Conservation (phyloP, 768 basidiomycete genomes). For the Lentinula aciculospora region DNA sequence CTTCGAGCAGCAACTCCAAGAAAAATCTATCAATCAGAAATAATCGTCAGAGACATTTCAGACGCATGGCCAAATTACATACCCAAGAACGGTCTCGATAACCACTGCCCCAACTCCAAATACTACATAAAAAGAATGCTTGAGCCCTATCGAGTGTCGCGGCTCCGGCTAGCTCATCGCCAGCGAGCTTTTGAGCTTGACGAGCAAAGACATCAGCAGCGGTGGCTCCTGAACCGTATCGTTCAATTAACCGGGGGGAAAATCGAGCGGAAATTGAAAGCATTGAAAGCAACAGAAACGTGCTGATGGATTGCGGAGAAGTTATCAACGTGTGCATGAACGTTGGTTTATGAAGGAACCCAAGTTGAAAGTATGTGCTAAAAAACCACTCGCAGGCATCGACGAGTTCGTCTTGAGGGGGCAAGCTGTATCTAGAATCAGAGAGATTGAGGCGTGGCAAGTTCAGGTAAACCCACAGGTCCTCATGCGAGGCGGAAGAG, state of each 20-base stretch:
- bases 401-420: constrained; percentile 9
- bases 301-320: constrained; percentile 6
- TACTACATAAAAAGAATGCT: constrained; percentile 11
- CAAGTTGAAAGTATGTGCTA: constrained; percentile 11
- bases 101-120: constrained; percentile 12
- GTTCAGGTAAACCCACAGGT: constrained; percentile 2
- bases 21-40: constrained; percentile 1
- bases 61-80: neutral
- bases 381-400: constrained; percentile 13
- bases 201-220: constrained; percentile 10
- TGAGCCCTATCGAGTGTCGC: constrained; percentile 10
- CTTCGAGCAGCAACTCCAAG: constrained; percentile 11
- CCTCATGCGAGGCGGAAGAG: neutral
- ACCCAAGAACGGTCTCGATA: constrained; percentile 10
- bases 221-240: constrained; percentile 4
- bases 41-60: neutral
- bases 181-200: constrained; percentile 9
- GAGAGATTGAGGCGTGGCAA: neutral
- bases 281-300: constrained; percentile 11
- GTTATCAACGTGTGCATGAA: constrained; percentile 12
- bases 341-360: constrained; percentile 9
- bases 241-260: constrained; percentile 8
- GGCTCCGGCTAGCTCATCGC: constrained; percentile 6
- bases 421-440: constrained; percentile 1
- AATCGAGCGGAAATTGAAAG: constrained; percentile 11